Evolutionary conservation across 2,329 filamentous ascomycete species (phyloP), one percentile per base, ranked within the genome.

Genomic region (Cytospora piceae): DNA sequence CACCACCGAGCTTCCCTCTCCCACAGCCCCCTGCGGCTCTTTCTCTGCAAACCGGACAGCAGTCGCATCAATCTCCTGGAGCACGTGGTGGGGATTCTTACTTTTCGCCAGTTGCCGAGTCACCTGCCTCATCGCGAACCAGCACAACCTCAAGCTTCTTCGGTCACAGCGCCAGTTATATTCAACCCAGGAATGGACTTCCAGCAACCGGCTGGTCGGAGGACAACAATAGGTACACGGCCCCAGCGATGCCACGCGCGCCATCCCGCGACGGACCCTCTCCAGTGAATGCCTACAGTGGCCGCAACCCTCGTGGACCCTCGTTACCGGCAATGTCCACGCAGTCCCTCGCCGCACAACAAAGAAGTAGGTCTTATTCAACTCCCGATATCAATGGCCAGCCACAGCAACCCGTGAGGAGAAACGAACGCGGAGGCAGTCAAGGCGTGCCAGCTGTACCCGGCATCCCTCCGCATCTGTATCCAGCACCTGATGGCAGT

Each of bases 331-430:
- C 87, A 22, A 89, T 92, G 84, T 82, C 88, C 20, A 32, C 24
- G 1, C 79, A 66, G 39, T 64, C 64, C 71, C 80, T 83, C 72
- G 81, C 83, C 69, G 77, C 84, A 74, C 80, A 89, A 69, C 88
- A 90, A 73, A 86, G 93, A 70, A 90, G 92, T 79, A 87, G 95
- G 69, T 97, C 94, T 46, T 96, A 96, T 73, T 98, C 94, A 79
- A 97, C 94, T 69, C 94, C 95, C 9, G 94, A 98, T 75, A 97
- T 97, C 71, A 92, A 96, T 70, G 89, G 85, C 61, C 85, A 88
- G 61, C 83, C 85, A 69, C 83, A 83, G 58, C 66, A 63, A 64
- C 81, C 83, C 73, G 83, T 87, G 69, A 82, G 87, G 73, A 77
- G 81, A 61, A 80, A 83, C 69, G 67, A 68, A 42, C 58, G 67